Conservation (phyloP, 345 rosid species). For the Sapria himalayana region DNA sequence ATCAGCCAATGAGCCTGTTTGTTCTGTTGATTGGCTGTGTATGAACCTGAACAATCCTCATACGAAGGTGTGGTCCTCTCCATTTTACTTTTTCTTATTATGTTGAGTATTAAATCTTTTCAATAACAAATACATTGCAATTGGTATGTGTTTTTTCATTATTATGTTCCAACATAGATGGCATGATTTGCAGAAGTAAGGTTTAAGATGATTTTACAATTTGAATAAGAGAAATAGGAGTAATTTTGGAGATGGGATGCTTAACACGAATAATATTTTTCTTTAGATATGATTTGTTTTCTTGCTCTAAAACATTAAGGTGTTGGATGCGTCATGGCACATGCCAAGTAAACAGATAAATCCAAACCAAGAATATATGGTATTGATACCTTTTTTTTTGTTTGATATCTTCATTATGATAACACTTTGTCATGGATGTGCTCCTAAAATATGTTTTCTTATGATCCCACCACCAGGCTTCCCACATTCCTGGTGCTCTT, state of each 20-base stretch:
- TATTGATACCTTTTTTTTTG: conserved; percentile 9
- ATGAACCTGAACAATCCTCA: conserved; percentile 55
- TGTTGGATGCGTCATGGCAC: conserved; percentile 95
- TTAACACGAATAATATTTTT: too few relatives aligned
- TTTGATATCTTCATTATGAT: conserved; percentile 2
- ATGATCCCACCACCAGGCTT: conserved; percentile 29
- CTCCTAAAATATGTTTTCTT: not conserved
- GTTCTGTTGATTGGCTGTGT: conserved; percentile 93
- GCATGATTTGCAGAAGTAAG: too few relatives aligned
- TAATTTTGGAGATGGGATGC: too few relatives aligned
- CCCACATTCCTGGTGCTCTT: conserved; percentile 94
- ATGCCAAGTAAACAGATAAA: conserved; percentile 97
- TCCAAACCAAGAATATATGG: conserved; percentile 97
- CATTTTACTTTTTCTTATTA: conserved; percentile 1
- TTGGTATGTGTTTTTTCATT: too few relatives aligned
- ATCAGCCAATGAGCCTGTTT: conserved; percentile 49
- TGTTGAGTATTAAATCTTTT: too few relatives aligned
- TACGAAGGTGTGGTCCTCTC: conserved; percentile 29
- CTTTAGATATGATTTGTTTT: too few relatives aligned
- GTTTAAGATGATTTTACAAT: too few relatives aligned
- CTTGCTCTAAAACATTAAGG: conserved; percentile 16
- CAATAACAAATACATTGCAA: too few relatives aligned
- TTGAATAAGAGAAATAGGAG: too few relatives aligned
- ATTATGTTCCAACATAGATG: too few relatives aligned
- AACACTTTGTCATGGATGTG: not conserved